A percentile compares a stretch with the other conserved stretches of the same genome.
These are phyloP conservation scores for Plasmodium sp. DNA, from an alignment of 169 alveolate species.

Conservation along the genomic window DNA sequence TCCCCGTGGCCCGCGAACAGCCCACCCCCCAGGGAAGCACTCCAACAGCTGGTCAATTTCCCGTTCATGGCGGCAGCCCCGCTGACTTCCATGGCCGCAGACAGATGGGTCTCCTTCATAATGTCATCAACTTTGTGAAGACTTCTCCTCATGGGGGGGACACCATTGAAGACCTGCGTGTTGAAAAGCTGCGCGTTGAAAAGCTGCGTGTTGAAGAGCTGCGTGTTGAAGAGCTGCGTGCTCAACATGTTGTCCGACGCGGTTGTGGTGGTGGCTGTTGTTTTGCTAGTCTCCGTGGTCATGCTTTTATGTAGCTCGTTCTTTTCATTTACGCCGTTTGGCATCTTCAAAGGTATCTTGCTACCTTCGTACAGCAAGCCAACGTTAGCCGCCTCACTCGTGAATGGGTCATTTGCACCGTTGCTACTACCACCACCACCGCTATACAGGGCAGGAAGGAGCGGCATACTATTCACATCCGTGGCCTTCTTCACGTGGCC, in stretches of 20 bases:
- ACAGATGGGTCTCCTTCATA: constrained; percentile 7
- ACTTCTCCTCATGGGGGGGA: background rate
- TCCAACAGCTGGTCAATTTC: background rate
- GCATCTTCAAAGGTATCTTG: background rate
- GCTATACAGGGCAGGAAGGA: background rate
- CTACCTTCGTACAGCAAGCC: background rate
- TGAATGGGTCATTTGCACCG: background rate
- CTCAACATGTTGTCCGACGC: constrained; percentile 18
- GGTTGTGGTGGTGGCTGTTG: constrained; percentile 34
- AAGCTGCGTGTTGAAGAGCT: background rate
- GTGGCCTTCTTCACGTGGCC: background rate
- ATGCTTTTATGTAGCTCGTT: constrained; percentile 23
- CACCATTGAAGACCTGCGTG: constrained; percentile 16
- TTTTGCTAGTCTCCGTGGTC: constrained; percentile 39
- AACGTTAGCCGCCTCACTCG: background rate
- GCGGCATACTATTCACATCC: background rate
- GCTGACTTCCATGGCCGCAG: background rate
- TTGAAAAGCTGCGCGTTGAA: background rate
- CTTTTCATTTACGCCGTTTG: constrained; percentile 3
- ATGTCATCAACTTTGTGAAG: constrained; percentile 9
- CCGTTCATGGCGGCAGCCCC: background rate
- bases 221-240: constrained; percentile 19
- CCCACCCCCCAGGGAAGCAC: background rate
- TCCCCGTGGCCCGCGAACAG: background rate
- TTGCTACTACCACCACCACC: background rate